Conservation (phyloP, 768 basidiomycete genomes). For the Mycena maculata region DNA sequence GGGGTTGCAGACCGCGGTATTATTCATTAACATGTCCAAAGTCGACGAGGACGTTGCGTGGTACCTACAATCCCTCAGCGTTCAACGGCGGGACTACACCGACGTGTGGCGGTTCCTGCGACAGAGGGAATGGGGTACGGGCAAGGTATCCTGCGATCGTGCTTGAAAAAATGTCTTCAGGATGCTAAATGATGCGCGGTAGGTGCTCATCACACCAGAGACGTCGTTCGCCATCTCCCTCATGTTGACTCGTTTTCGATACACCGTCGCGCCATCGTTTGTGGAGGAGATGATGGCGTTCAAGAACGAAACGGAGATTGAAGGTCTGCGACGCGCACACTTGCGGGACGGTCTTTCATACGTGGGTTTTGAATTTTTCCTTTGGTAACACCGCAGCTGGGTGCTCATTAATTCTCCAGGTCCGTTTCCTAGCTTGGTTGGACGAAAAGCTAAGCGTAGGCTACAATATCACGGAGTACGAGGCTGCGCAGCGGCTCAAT, state of each 20-base stretch:
- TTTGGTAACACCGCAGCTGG: not conserved
- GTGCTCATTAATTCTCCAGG: slow-evolving; percentile 49
- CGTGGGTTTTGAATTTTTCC: slow-evolving; percentile 61
- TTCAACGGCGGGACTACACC: slow-evolving; percentile 75
- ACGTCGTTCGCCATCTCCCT: slow-evolving; percentile 87
- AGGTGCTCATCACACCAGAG: slow-evolving; percentile 77
- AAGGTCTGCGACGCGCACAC: slow-evolving; percentile 87
- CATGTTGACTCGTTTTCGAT: slow-evolving; percentile 86
- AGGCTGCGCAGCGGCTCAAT: slow-evolving; percentile 86
- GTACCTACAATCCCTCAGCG: slow-evolving; percentile 67
- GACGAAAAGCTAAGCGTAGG: slow-evolving; percentile 82
- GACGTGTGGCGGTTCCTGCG: slow-evolving; percentile 85
- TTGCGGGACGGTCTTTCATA: slow-evolving; percentile 90
- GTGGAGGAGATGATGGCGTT: slow-evolving; percentile 85
- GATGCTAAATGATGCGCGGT: slow-evolving; percentile 7
- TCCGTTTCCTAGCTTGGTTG: slow-evolving; percentile 91
- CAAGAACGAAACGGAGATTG: slow-evolving; percentile 90
- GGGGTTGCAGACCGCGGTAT: slow-evolving; percentile 63
- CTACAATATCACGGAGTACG: slow-evolving; percentile 91
- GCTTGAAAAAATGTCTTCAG: not conserved
- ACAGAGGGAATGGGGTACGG: slow-evolving; percentile 79
- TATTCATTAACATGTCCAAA: slow-evolving; percentile 83
- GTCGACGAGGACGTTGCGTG: slow-evolving; percentile 65
- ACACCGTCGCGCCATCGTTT: slow-evolving; percentile 75
- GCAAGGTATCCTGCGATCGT: slow-evolving; percentile 61